Evolutionary conservation across 2,329 filamentous ascomycete genomes (phyloP).

Genomic region (Phialophora macrospora): DNA sequence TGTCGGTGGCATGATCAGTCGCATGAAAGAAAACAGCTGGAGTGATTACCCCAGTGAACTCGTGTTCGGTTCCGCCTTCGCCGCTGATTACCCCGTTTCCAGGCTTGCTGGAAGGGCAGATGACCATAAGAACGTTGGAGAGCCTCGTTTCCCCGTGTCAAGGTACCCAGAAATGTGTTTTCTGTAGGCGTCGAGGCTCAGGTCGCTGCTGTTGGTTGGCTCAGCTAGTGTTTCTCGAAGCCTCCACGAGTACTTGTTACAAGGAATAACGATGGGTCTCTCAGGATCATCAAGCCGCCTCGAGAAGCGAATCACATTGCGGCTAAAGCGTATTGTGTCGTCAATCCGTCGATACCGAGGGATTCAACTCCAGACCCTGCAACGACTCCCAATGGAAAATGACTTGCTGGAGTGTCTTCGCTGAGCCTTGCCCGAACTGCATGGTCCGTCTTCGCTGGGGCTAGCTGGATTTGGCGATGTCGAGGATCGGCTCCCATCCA

Average conservation of each 20-base stretch:
- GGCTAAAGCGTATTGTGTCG: constrained; percentile 4
- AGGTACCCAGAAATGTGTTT: background rate
- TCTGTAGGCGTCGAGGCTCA: background rate
- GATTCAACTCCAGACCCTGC: constrained; percentile 5
- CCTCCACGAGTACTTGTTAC: background rate
- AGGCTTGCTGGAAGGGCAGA: background rate
- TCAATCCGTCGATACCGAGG: constrained; percentile 8
- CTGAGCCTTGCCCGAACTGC: constrained; percentile 11
- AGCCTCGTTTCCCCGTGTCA: background rate
- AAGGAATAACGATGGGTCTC: constrained; percentile 5
- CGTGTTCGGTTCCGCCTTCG: background rate
- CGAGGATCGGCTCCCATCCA: background rate
- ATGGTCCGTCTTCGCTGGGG: constrained; percentile 1
- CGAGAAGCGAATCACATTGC: constrained; percentile 13
- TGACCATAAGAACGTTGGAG: background rate
- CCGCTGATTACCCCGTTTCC: background rate
- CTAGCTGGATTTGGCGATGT: background rate
- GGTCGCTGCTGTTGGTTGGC: background rate
- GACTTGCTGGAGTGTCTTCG: background rate
- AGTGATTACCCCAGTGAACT: background rate
- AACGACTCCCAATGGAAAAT: background rate
- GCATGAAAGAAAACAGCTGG: background rate
- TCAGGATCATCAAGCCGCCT: background rate
- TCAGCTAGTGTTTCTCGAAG: constrained; percentile 2
- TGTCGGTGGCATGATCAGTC: constrained; percentile 10